Conservation (phyloP, 176 grass and related monocot species). For the Musa acuminata region DNA sequence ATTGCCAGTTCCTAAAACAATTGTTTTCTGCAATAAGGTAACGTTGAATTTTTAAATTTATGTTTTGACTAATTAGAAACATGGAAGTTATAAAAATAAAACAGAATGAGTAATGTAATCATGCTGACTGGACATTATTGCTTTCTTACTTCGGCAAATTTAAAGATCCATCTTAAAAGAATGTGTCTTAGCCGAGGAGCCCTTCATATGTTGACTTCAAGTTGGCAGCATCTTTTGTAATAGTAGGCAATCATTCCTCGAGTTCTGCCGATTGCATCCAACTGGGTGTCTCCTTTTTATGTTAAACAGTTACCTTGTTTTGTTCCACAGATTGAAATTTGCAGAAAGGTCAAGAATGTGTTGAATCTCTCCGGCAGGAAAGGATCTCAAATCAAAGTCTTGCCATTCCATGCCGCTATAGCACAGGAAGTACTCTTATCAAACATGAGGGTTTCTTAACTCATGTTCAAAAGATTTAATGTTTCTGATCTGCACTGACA, state of each 20-base stretch:
- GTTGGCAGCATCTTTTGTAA: neutral
- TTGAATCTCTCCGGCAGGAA: constrained; percentile 65
- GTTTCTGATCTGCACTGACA: constrained; percentile 87
- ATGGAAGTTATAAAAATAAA: neutral
- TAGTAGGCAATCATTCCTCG: neutral
- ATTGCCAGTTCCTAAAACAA: constrained; percentile 60
- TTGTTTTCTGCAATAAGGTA: constrained; percentile 86
- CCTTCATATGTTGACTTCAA: neutral
- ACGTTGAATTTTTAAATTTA: neutral
- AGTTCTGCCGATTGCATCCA: neutral
- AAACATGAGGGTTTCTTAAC: constrained; percentile 69
- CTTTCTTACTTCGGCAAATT: too few relatives aligned
- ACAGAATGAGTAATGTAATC: neutral
- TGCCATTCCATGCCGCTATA: constrained; percentile 78
- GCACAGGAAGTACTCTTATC: constrained; percentile 52
- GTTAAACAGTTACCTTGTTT: neutral
- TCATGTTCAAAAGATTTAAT: constrained; percentile 44
- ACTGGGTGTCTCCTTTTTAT: neutral
- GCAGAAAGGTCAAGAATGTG: constrained; percentile 78
- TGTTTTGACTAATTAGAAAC: neutral
- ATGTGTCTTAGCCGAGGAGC: neutral
- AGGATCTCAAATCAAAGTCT: constrained; percentile 49
- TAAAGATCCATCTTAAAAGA: neutral
- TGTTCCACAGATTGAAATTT: constrained; percentile 68
- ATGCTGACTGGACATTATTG: neutral